Conservation (phyloP, 1,284 basidiomycete genomes). For the Marasmius fiardii region DNA sequence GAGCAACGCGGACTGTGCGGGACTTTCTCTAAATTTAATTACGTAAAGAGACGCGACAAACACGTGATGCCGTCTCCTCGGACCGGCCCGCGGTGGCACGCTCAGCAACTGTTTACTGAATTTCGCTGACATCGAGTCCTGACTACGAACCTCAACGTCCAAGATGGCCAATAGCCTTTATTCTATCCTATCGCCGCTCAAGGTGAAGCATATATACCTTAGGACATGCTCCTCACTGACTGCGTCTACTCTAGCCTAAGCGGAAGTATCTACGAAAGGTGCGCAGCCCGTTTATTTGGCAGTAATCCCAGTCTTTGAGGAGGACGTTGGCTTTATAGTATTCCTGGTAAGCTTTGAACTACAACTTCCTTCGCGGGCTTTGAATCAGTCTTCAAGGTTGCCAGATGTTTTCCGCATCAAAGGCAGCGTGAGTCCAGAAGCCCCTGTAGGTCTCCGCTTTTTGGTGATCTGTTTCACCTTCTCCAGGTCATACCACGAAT, state of each 20-base stretch:
- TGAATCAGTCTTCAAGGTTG: conserved; percentile 35
- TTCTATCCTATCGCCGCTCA: conserved; percentile 32
- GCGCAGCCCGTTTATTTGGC: conserved; percentile 10
- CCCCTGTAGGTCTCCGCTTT: conserved; percentile 4
- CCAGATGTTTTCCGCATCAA: conserved; percentile 82
- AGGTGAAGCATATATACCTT: conserved; percentile 26
- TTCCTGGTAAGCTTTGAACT: conserved; percentile 51
- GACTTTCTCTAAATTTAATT: too few species aligned
- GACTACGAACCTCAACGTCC: too few species aligned
- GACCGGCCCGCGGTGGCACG: too few species aligned
- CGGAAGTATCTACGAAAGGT: conserved; percentile 45
- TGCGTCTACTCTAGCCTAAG: conserved; percentile 19
- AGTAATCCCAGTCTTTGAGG: conserved; percentile 88
- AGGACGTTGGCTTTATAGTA: too few species aligned
- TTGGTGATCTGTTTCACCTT: conserved; percentile 1
- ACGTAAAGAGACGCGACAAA: too few species aligned
- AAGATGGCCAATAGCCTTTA: conserved; percentile 15
- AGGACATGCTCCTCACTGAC: conserved; percentile 22
- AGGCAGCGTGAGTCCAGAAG: conserved; percentile 55
- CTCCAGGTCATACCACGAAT: conserved; percentile 62
- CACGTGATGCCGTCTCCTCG: too few species aligned
- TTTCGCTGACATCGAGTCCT: too few species aligned
- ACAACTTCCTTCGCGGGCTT: background rate
- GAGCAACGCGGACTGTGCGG: background rate
- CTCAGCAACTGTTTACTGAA: too few species aligned